Conservation (phyloP, 2,329 filamentous ascomycete genomes). For the Aspergillus unguis region DNA sequence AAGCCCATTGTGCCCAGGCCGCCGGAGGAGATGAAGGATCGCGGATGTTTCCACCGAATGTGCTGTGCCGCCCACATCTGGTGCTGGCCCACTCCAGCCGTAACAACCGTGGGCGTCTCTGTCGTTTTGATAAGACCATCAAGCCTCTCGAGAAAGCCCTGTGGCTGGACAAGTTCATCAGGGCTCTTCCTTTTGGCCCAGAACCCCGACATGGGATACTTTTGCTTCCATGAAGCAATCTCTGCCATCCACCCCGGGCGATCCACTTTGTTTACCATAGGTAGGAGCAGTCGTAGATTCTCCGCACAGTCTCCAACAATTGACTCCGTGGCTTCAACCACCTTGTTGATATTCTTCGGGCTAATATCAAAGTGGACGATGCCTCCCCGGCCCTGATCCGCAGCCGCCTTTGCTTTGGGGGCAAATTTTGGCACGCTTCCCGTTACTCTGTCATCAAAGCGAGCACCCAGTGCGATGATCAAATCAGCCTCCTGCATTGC, state of each 20-base stretch:
- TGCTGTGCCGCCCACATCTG: conserved; percentile 99
- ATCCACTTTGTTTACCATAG: conserved; percentile 64
- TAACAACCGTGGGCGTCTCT: conserved; percentile 81
- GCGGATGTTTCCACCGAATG: conserved; percentile 88
- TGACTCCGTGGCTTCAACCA: conserved; percentile 91
- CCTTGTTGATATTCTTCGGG: conserved; percentile 99
- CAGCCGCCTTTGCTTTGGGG: conserved; percentile 79
- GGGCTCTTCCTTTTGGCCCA: conserved; percentile 72
- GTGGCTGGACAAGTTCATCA: conserved; percentile 84
- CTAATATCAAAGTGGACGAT: conserved; percentile 98
- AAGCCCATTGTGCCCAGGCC: conserved; percentile 97
- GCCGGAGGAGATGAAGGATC: conserved; percentile 94
- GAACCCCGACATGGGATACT: conserved; percentile 72
- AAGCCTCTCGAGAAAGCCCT: conserved; percentile 85
- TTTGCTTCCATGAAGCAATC: conserved; percentile 80
- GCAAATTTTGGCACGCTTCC: conserved; percentile 79
- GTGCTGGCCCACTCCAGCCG: conserved; percentile 94
- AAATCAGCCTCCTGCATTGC: conserved; percentile 95
- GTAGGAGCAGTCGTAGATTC: conserved; percentile 73
- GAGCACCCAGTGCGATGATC: conserved; percentile 87
- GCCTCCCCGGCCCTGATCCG: conserved; percentile 79
- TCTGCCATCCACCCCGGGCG: conserved; percentile 84
- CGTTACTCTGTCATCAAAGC: conserved; percentile 96
- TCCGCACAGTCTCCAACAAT: conserved; percentile 86
- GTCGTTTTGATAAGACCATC: conserved; percentile 76